Base-by-base conservation (phyloP, 176 grass and related monocot genomes). In the Oryza glaberrima region DNA sequence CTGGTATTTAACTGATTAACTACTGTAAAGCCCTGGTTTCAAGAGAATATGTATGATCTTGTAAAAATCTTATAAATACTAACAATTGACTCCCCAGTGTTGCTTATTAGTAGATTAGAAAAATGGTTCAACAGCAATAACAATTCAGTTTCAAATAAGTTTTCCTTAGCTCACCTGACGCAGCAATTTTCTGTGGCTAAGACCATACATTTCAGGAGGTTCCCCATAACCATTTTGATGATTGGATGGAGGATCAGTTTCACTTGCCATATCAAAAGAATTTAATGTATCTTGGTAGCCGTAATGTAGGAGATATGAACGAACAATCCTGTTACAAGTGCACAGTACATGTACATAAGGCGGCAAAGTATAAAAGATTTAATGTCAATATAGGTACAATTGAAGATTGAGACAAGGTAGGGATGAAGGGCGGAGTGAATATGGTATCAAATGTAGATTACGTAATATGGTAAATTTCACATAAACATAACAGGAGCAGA, bases 211-310 rank as follows among this genome's bases (percentile, higher is more conserved):
- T 68, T 99, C 94, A 83, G 86, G 86, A 84, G 94, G 90, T 81
- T 92, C 86, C 77, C 76, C 86, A 82, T 88, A 90, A 69, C 93
- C 94, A 90, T 94, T 96, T 86, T 86, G 89, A 77, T 78, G 70
- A 64, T 74, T 81, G 30, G 79, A 46, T 41, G 89, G 85, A 73
- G 86, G 86, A 47, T 92, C 89, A 78, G 73, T 90, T 87, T 92
- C 88, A 84, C 84, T 96, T 84, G 91, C 88, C 89, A 70, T 85
- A 76, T 96, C 94, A 88, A 99, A 92, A 81, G 97, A 94, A 88
- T 78, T 92, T 82, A 99, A 79, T 58, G 97, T 99, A 85, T 99
- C 97, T 94, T 96, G 92, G 67, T 99, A 99, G 67, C 97, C 94
- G 19, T 99, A 99, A 80, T 99, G 97, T 76, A 99, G 69, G 79